A percentile compares a stretch with the other conserved stretches of the same genome.
phyloP scores from a whole-genome alignment of 2,329 filamentous ascomycete genomes.

The Trichoderma harzianum region DNA sequence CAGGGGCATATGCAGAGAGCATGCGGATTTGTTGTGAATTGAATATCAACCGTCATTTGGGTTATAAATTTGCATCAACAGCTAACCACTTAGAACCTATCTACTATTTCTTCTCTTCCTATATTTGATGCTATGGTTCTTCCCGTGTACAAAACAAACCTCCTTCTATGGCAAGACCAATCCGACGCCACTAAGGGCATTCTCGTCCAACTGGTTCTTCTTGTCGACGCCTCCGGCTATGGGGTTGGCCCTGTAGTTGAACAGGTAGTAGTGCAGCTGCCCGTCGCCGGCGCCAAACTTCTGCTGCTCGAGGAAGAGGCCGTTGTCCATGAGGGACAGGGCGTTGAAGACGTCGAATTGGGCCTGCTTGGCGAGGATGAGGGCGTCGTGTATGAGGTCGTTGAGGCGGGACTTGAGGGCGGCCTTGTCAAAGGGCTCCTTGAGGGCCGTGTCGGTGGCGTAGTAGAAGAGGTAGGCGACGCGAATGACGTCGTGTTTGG shows the following conservation, averaged over 20 bases:
- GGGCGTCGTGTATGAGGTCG: conserved; percentile 73
- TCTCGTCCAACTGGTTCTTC: conserved; percentile 73
- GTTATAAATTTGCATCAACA: background rate
- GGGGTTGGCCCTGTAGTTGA: conserved; percentile 90
- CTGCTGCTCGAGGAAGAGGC: conserved; percentile 85
- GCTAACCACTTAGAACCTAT: background rate
- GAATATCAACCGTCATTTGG: background rate
- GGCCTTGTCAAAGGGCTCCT: conserved; percentile 47
- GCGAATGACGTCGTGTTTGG: conserved; percentile 73
- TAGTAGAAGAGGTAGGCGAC: conserved; percentile 99
- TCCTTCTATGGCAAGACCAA: conserved; percentile 66
- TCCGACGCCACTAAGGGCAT: conserved; percentile 79
- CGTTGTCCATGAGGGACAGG: conserved; percentile 89
- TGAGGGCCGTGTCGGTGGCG: conserved; percentile 75
- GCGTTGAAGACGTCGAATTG: conserved; percentile 98
- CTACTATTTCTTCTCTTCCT: background rate
- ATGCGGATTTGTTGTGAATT: too few relatives aligned
- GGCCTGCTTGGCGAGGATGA: conserved; percentile 78
- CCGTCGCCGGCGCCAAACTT: conserved; percentile 95
- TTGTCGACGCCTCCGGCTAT: conserved; percentile 81
- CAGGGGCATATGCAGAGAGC: background rate
- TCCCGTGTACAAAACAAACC: background rate
- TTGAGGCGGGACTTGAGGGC: conserved; percentile 79
- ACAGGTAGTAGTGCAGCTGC: conserved; percentile 93
- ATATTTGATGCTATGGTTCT: background rate